Conservation (phyloP, 2,329 filamentous ascomycete species). For the Cryphonectria japonica region DNA sequence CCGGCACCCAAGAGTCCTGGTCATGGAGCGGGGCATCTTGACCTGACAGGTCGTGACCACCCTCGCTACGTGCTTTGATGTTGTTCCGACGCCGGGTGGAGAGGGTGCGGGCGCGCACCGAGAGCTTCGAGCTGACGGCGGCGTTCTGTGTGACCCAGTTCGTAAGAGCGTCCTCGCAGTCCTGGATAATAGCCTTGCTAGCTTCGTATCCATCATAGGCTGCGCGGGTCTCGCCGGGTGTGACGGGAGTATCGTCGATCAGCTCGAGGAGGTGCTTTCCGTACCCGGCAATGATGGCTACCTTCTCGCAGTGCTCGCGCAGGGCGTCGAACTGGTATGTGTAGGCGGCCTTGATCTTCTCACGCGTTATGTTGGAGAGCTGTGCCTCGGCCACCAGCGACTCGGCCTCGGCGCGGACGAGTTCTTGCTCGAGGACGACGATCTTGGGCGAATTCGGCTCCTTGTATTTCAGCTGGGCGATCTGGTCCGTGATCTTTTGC, state of each 20-base stretch:
- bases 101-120: conserved; percentile 82
- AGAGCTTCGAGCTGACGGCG: conserved; percentile 84
- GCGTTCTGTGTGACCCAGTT: conserved; percentile 96
- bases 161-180: conserved; percentile 95
- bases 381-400: conserved; percentile 98
- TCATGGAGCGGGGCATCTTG: conserved; percentile 82
- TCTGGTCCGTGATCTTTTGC: conserved; percentile 99
- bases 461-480: conserved; percentile 99
- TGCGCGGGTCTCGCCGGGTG: conserved; percentile 91
- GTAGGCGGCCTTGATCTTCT: conserved; percentile 98
- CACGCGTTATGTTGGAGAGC: conserved; percentile 97
- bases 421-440: conserved; percentile 96
- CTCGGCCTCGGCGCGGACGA: conserved; percentile 96
- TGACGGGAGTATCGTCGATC: conserved; percentile 95
- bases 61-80: conserved; percentile 69
- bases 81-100: conserved; percentile 82
- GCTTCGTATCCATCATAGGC: conserved; percentile 98
- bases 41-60: conserved; percentile 78
- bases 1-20: conserved; percentile 83
- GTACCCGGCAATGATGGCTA: conserved; percentile 96
- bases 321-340: conserved; percentile 98
- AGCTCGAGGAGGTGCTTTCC: conserved; percentile 98
- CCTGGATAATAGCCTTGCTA: conserved; percentile 98
- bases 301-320: conserved; percentile 96
- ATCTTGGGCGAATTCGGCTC: conserved; percentile 98